Evolutionary conservation across 2,329 filamentous ascomycete genomes (phyloP).

Genomic region (Coniochaeta ligniaria): DNA sequence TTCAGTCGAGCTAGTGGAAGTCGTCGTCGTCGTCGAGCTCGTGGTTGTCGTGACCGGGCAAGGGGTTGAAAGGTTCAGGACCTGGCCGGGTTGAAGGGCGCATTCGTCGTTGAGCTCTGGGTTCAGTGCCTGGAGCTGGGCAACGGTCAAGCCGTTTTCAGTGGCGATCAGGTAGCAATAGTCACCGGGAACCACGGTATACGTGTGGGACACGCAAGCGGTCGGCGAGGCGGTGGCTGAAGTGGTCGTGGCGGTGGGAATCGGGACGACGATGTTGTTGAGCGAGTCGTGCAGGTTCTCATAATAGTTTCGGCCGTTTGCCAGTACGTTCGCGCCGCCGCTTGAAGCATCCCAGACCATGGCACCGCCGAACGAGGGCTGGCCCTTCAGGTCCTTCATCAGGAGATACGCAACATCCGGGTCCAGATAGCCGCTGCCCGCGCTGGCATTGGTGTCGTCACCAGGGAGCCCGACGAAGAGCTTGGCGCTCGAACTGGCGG

Average conservation of each 20-base stretch:
- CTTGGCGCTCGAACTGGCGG: constrained; percentile 26
- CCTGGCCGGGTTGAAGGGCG: constrained; percentile 3
- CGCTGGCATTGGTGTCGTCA: constrained; percentile 6
- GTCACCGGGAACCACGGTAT: constrained; percentile 9
- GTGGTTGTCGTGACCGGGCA: background rate
- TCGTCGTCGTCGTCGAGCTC: background rate
- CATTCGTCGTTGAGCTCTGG: constrained; percentile 1
- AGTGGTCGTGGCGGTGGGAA: constrained; percentile 3
- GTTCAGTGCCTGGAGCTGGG: constrained; percentile 9
- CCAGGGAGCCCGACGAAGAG: constrained; percentile 31
- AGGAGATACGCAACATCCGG: constrained; percentile 11
- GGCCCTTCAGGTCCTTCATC: constrained; percentile 16
- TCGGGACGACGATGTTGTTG: background rate
- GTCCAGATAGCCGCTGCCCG: constrained; percentile 18
- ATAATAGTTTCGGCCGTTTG: constrained; percentile 13
- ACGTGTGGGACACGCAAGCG: background rate
- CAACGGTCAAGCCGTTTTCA: constrained; percentile 5
- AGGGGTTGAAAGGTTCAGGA: constrained; percentile 5
- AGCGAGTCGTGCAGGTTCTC: constrained; percentile 14
- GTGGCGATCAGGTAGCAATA: constrained; percentile 10
- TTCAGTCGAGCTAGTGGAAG: background rate
- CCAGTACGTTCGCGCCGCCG: constrained; percentile 11
- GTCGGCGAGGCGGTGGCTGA: constrained; percentile 5
- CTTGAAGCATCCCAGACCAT: constrained; percentile 25
- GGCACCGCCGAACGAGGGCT: constrained; percentile 21